Percentiles rank a stretch among this genome's conserved stretches.
Conservation (phyloP, 1,284 basidiomycete genomes). For the Phylloboletellus chloephorus region DNA sequence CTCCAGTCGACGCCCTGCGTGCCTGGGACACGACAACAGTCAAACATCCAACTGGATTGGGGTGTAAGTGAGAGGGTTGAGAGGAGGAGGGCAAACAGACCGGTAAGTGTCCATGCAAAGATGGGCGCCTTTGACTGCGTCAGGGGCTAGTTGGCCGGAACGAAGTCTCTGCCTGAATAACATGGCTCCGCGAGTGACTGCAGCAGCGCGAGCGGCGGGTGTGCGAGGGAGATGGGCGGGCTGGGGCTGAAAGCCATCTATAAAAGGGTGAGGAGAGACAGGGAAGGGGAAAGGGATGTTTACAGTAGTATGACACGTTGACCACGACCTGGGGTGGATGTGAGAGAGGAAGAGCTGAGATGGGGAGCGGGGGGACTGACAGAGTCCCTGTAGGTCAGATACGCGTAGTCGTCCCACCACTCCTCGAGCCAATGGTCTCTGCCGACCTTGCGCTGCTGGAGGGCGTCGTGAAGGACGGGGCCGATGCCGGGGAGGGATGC, state of each 20-base stretch:
- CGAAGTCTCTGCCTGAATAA: slow-evolving; percentile 67
- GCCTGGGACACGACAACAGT: slow-evolving; percentile 81
- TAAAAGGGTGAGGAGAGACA: background rate
- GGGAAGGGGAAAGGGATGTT: slow-evolving; percentile 18
- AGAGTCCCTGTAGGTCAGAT: slow-evolving; percentile 71
- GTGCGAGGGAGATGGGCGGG: slow-evolving; percentile 54
- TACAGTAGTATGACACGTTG: slow-evolving; percentile 82
- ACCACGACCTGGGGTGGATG: slow-evolving; percentile 55
- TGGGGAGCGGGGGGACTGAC: slow-evolving; percentile 37
- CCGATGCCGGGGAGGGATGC: slow-evolving; percentile 36
- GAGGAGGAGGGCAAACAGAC: slow-evolving; percentile 34
- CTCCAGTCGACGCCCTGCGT: slow-evolving; percentile 70
- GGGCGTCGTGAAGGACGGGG: slow-evolving; percentile 51
- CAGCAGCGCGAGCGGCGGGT: slow-evolving; percentile 69
- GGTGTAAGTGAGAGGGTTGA: background rate
- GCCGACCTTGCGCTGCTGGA: slow-evolving; percentile 47
- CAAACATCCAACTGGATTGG: slow-evolving; percentile 83
- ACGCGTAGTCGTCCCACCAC: slow-evolving; percentile 77
- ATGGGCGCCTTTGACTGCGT: slow-evolving; percentile 67
- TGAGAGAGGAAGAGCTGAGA: background rate
- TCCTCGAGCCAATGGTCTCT: slow-evolving; percentile 71
- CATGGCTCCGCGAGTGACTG: slow-evolving; percentile 63
- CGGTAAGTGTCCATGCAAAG: slow-evolving; percentile 89
- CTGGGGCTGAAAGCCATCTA: slow-evolving; percentile 72
- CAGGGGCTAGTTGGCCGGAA: slow-evolving; percentile 63